These are phyloP conservation scores for Smallanthus sonchifolius DNA, from an alignment of 129 eudicot genomes.

Conservation along the genomic window DNA sequence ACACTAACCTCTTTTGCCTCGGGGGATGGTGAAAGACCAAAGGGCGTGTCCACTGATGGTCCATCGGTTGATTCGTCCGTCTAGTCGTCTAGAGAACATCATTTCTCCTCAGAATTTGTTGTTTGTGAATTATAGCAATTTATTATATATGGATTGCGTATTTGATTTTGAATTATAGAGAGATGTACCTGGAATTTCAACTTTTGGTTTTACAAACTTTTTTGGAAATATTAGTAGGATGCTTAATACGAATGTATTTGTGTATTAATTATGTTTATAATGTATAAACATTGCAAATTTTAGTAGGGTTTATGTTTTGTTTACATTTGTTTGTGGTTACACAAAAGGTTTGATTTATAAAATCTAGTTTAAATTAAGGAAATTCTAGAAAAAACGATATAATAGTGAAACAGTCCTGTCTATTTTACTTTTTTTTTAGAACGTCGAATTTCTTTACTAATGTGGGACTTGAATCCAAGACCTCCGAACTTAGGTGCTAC, in stretches of 20 bases:
- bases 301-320: background rate
- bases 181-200: background rate
- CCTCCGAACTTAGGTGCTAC: too few species aligned
- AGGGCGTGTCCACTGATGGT: constrained; percentile 40
- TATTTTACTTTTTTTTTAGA: too few species aligned
- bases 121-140: background rate
- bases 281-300: background rate
- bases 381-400: too few species aligned
- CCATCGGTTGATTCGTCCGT: constrained; percentile 51
- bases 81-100: constrained; percentile 15
- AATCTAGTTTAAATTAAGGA: too few species aligned
- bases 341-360: background rate
- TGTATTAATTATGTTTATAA: background rate
- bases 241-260: background rate
- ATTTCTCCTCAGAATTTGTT: constrained; percentile 20
- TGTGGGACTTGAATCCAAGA: too few species aligned
- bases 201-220: background rate
- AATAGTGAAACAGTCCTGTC: too few species aligned
- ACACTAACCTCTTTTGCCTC: constrained; percentile 38
- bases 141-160: background rate
- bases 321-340: background rate
- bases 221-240: background rate
- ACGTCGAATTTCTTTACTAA: too few species aligned
- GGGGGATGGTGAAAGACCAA: constrained; percentile 24
- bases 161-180: constrained; percentile 5